A percentile compares a stretch with the other conserved stretches of the same genome.
Evolutionary conservation across 176 grass and related monocot species (phyloP).

Genomic region (Tillandsia fasciculata): DNA sequence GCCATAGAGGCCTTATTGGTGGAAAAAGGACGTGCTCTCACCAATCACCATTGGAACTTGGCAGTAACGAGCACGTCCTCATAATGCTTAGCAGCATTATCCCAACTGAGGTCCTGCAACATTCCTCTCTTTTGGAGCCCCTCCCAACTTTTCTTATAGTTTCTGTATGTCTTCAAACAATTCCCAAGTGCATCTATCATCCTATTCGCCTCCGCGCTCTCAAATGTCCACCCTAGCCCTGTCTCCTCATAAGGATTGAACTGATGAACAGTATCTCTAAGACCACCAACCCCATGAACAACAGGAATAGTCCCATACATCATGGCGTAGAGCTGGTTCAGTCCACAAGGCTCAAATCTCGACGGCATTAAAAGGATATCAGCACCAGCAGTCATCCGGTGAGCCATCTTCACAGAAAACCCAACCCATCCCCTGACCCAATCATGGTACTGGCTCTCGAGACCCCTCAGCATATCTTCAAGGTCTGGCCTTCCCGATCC

Average conservation of each 20-base stretch:
- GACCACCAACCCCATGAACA: slow-evolving; percentile 86
- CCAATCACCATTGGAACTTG: slow-evolving; percentile 74
- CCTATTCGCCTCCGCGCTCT: slow-evolving; percentile 59
- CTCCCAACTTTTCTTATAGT: slow-evolving; percentile 81
- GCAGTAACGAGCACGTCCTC: slow-evolving; percentile 70
- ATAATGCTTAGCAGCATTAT: slow-evolving; percentile 67
- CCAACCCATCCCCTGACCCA: slow-evolving; percentile 78
- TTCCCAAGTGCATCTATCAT: slow-evolving; percentile 75
- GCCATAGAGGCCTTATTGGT: background rate
- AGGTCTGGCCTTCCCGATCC: slow-evolving; percentile 80
- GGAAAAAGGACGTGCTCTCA: slow-evolving; percentile 3
- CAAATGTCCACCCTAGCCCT: slow-evolving; percentile 79
- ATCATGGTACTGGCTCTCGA: slow-evolving; percentile 54
- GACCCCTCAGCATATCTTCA: slow-evolving; percentile 63
- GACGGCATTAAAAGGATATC: slow-evolving; percentile 92
- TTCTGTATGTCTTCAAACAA: slow-evolving; percentile 67
- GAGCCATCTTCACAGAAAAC: slow-evolving; percentile 86
- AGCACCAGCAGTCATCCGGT: slow-evolving; percentile 74
- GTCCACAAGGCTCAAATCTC: slow-evolving; percentile 79
- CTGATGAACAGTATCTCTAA: slow-evolving; percentile 69
- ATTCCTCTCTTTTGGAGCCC: slow-evolving; percentile 78
- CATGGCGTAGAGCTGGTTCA: slow-evolving; percentile 92
- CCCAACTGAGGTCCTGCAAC: slow-evolving; percentile 93
- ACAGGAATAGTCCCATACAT: slow-evolving; percentile 95
- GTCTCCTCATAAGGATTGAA: slow-evolving; percentile 68